Conservation (phyloP, 2,329 filamentous ascomycete species). For the Fusarium illudens region DNA sequence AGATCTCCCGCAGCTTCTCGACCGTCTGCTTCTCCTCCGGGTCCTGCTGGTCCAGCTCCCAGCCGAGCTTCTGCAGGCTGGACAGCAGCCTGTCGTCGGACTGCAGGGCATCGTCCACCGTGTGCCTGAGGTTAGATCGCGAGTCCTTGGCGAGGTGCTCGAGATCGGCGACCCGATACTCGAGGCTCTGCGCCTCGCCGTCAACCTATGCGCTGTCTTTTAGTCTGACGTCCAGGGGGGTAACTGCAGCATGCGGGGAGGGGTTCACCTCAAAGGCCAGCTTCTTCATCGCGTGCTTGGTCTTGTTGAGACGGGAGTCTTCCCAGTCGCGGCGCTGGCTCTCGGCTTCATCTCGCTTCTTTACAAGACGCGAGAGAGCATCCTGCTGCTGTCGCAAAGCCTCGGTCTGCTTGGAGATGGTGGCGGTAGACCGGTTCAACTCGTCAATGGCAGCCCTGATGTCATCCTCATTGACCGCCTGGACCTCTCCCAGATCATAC, state of each 20-base stretch:
- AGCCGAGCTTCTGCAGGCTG: slow-evolving; percentile 71
- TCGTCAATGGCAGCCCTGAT: slow-evolving; percentile 68
- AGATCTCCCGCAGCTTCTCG: slow-evolving; percentile 66
- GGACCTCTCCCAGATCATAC: slow-evolving; percentile 57
- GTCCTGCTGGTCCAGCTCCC: slow-evolving; percentile 64
- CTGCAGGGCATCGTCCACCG: slow-evolving; percentile 59
- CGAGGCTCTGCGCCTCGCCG: slow-evolving; percentile 57
- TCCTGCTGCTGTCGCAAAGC: slow-evolving; percentile 68
- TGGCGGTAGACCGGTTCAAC: slow-evolving; percentile 69
- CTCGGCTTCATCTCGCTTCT: slow-evolving; percentile 48
- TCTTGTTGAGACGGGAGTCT: slow-evolving; percentile 39
- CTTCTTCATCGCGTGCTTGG: slow-evolving; percentile 51
- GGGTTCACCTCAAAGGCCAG: slow-evolving; percentile 52
- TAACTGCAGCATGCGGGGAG: not conserved
- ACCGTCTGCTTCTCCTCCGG: slow-evolving; percentile 62
- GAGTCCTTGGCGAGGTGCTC: slow-evolving; percentile 60
- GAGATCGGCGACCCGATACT: slow-evolving; percentile 57
- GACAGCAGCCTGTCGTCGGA: slow-evolving; percentile 72
- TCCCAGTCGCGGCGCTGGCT: slow-evolving; percentile 44
- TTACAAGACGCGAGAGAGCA: slow-evolving; percentile 62
- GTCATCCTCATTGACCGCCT: slow-evolving; percentile 66
- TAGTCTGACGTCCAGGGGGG: not conserved
- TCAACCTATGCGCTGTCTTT: slow-evolving; percentile 53
- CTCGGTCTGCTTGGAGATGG: slow-evolving; percentile 71
- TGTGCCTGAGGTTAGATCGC: slow-evolving; percentile 56